Evolutionary conservation across 495 filamentous ascomycete species (phyloP).

Genomic region (Daldinia caldariorum): DNA sequence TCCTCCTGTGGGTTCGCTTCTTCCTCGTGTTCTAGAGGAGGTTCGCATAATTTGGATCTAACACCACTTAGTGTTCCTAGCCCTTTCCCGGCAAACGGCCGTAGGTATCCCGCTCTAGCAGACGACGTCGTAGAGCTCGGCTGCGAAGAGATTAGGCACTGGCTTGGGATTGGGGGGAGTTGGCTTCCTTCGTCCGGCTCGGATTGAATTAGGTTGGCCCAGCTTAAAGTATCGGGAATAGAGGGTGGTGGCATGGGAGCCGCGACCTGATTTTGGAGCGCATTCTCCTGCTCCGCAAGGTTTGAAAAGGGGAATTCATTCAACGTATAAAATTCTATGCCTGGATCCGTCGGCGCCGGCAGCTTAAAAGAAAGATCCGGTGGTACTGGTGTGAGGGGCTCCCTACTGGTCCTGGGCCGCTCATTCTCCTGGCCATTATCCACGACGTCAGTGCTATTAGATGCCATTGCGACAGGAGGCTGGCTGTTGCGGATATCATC

Average conservation of each 20-base stretch:
- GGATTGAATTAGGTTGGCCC: slow-evolving; percentile 55
- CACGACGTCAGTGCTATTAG: slow-evolving; percentile 30
- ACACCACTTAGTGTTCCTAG: slow-evolving; percentile 58
- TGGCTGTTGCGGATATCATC: slow-evolving; percentile 55
- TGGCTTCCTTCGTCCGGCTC: slow-evolving; percentile 45
- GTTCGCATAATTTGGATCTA: slow-evolving; percentile 46
- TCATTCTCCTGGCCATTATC: slow-evolving; percentile 59
- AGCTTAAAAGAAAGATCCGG: slow-evolving; percentile 52
- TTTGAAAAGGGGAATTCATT: slow-evolving; percentile 44
- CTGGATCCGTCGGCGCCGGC: slow-evolving; percentile 45
- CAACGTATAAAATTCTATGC: slow-evolving; percentile 50
- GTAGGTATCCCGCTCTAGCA: slow-evolving; percentile 55
- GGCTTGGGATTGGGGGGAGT: slow-evolving; percentile 61
- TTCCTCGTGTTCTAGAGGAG: slow-evolving; percentile 40
- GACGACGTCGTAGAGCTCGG: slow-evolving; percentile 59
- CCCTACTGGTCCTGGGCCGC: slow-evolving; percentile 51
- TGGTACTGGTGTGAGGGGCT: slow-evolving; percentile 56
- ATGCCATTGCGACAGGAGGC: slow-evolving; percentile 29
- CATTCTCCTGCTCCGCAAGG: slow-evolving; percentile 35
- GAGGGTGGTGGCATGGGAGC: slow-evolving; percentile 47
- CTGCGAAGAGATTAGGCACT: slow-evolving; percentile 60
- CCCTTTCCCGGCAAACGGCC: slow-evolving; percentile 61
- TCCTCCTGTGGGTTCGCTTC: slow-evolving; percentile 42
- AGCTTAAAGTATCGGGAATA: slow-evolving; percentile 63
- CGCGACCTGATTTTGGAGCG: slow-evolving; percentile 35